A percentile compares a stretch with the other conserved stretches of the same genome.
These are phyloP conservation scores for Lasiodiplodia theobromae DNA, from an alignment of 2,329 filamentous ascomycete genomes.

Conservation along the genomic window DNA sequence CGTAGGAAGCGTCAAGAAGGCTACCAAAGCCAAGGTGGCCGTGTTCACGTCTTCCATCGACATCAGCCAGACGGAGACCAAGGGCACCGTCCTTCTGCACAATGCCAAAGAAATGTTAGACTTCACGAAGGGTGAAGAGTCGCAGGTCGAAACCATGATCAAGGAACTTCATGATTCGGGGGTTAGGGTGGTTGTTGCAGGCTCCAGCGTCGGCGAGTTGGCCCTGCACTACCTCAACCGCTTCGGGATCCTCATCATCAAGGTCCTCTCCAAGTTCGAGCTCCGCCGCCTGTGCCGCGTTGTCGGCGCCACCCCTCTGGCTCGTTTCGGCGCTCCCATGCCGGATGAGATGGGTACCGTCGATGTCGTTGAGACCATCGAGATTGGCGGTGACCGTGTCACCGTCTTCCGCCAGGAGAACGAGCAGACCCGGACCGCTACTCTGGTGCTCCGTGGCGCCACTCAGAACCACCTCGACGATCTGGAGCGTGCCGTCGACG, in stretches of 20 bases:
- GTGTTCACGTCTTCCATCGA: conserved; percentile 95
- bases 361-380: conserved; percentile 93
- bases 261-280: conserved; percentile 98
- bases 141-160: conserved; percentile 86
- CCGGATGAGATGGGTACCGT: conserved; percentile 98
- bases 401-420: conserved; percentile 98
- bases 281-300: conserved; percentile 93
- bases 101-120: conserved; percentile 99
- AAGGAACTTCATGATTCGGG: conserved; percentile 97
- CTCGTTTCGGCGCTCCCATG: conserved; percentile 95
- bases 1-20: conserved; percentile 89
- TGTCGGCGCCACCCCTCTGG: conserved; percentile 94
- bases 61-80: conserved; percentile 95
- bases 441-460: conserved; percentile 90
- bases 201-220: conserved; percentile 92
- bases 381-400: conserved; percentile 97
- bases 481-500: conserved; percentile 94
- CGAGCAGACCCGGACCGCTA: conserved; percentile 89
- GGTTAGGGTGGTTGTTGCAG: conserved; percentile 88
- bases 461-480: conserved; percentile 99
- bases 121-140: conserved; percentile 96
- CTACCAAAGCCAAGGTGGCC: conserved; percentile 89
- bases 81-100: conserved; percentile 95
- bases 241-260: conserved; percentile 94
- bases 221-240: conserved; percentile 98